Evolutionary conservation across 208 protist genomes (phyloP).

Genomic region (Crithidia sp.): DNA sequence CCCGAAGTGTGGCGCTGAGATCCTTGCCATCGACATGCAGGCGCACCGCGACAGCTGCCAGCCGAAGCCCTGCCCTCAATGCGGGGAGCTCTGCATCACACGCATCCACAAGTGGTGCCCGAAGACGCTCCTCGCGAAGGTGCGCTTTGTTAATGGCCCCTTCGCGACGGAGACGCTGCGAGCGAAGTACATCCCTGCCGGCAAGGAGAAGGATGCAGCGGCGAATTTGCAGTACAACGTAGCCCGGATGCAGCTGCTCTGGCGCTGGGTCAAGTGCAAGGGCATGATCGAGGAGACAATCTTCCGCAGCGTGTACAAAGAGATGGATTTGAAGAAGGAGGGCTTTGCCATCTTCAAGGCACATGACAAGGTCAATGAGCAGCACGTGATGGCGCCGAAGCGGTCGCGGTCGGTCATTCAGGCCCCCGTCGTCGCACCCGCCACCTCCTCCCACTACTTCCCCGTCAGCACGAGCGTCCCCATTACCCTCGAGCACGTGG

Average conservation of each 20-base stretch:
- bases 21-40: conserved; percentile 72
- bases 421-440: conserved; percentile 65
- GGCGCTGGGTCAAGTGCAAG: conserved; percentile 85
- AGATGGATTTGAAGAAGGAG: conserved; percentile 91
- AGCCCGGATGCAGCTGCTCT: conserved; percentile 83
- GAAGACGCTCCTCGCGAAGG: conserved; percentile 42
- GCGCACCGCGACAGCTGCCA: conserved; percentile 77
- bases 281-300: conserved; percentile 78
- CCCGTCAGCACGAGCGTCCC: conserved; percentile 52
- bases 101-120: conserved; percentile 86
- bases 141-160: conserved; percentile 47
- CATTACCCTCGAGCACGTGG: conserved; percentile 77
- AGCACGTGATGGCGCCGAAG: conserved; percentile 71
- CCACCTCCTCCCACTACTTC: conserved; percentile 84
- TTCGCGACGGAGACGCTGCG: conserved; percentile 69
- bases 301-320: conserved; percentile 82
- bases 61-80: conserved; percentile 68
- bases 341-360: conserved; percentile 89
- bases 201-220: conserved; percentile 30
- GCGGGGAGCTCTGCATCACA: conserved; percentile 84
- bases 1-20: conserved; percentile 78
- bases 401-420: conserved; percentile 75
- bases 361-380: conserved; percentile 80
- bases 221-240: conserved; percentile 61
- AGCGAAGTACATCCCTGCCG: conserved; percentile 37